phyloP scores from a whole-genome alignment of 2,329 filamentous ascomycete genomes.

The Paecilomyces dactylethromorphus region DNA sequence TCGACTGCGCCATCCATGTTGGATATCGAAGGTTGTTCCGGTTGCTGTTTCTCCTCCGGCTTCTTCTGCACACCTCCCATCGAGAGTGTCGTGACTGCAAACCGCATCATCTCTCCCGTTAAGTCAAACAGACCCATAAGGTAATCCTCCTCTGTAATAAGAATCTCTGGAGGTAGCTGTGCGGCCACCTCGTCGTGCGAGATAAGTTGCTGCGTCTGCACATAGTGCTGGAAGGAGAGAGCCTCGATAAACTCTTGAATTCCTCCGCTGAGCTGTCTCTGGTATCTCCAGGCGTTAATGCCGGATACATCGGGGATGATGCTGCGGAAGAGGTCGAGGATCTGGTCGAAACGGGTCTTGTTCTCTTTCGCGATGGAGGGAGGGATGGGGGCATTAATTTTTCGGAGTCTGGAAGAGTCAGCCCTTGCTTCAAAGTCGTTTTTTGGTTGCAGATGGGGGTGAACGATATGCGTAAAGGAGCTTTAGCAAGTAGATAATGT shows the following conservation, averaged over 20 bases:
- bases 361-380: constrained; percentile 64
- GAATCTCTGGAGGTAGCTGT: constrained; percentile 44
- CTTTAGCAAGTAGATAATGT: neutral
- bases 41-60: constrained; percentile 23
- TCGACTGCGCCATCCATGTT: constrained; percentile 4
- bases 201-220: constrained; percentile 69
- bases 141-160: constrained; percentile 76
- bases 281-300: constrained; percentile 78
- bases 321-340: constrained; percentile 59
- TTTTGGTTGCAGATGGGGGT: no score
- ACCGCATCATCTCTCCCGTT: constrained; percentile 94
- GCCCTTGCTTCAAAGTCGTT: neutral
- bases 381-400: constrained; percentile 48
- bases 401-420: constrained; percentile 27
- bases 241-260: constrained; percentile 95
- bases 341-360: constrained; percentile 61
- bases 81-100: constrained; percentile 82
- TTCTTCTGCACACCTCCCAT: constrained; percentile 41
- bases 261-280: constrained; percentile 66
- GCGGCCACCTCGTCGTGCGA: constrained; percentile 54
- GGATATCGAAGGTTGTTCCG: neutral
- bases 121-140: constrained; percentile 87
- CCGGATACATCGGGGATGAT: constrained; percentile 69
- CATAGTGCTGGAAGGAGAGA: constrained; percentile 80
- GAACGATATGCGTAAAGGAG: constrained; percentile 11